Evolutionary conservation across 805 yeast genomes (phyloP).

Genomic region (Starmerella khaoyaiensis): DNA sequence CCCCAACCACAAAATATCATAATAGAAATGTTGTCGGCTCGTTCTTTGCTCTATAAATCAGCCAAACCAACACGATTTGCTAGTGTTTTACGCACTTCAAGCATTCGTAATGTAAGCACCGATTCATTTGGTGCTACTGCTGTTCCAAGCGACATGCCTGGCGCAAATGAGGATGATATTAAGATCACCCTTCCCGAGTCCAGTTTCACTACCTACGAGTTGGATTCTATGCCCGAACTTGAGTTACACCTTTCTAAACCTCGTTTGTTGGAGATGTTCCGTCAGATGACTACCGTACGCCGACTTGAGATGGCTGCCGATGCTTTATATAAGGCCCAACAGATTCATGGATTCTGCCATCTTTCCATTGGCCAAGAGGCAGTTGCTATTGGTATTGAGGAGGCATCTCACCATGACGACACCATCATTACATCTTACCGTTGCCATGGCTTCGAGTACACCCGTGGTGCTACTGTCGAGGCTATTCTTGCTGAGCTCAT

Average conservation of each 20-base stretch:
- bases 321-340: constrained; percentile 94
- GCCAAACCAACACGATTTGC: constrained; percentile 2
- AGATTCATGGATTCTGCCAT: constrained; percentile 98
- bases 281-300: constrained; percentile 78
- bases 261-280: constrained; percentile 79
- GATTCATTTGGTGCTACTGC: constrained; percentile 19
- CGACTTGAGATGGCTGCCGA: constrained; percentile 99
- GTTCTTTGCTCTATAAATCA: constrained; percentile 6
- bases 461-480: constrained; percentile 89
- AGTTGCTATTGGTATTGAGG: constrained; percentile 94
- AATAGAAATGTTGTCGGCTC: constrained; percentile 12
- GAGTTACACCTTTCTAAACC: constrained; percentile 68
- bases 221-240: constrained; percentile 53
- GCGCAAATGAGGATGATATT: constrained; percentile 17
- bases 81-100: too few species aligned
- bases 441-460: constrained; percentile 96
- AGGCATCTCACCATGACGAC: constrained; percentile 76
- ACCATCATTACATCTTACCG: constrained; percentile 92
- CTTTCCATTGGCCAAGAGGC: constrained; percentile 98
- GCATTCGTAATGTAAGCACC: constrained; percentile 13
- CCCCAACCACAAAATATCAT: neutral
- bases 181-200: constrained; percentile 47
- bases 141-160: constrained; percentile 16
- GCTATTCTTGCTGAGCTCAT: constrained; percentile 87
- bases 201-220: constrained; percentile 74